Percentiles rank a stretch among this genome's conserved stretches.
These are phyloP conservation scores for Fraxinus americana DNA, from an alignment of 257 asterid species.

Conservation along the genomic window DNA sequence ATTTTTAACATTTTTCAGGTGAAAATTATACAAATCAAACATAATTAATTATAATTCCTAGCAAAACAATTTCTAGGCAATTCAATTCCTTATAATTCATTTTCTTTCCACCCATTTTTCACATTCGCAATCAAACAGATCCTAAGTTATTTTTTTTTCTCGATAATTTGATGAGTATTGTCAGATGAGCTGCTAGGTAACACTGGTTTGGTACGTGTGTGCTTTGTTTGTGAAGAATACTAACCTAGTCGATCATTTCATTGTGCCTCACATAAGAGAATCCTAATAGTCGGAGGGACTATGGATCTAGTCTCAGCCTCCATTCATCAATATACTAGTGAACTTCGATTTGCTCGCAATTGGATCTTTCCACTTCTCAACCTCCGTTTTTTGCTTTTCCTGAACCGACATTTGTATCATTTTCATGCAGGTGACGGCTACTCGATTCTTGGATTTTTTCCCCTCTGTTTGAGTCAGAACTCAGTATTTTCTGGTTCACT, in stretches of 20 bases:
- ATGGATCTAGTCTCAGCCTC: not conserved
- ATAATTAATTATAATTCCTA: no score
- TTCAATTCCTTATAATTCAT: no score
- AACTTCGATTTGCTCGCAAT: not conserved
- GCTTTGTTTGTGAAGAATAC: not conserved
- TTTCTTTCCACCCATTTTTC: no score
- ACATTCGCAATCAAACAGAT: no score
- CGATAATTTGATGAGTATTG: no score
- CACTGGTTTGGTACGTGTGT: not conserved
- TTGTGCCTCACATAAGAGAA: not conserved
- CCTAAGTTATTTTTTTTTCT: no score
- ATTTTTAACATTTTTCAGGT: no score
- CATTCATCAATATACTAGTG: not conserved
- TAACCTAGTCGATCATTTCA: not conserved
- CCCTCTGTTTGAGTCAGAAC: conserved; percentile 88
- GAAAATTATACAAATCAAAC: no score
- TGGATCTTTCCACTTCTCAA: not conserved
- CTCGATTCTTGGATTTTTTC: conserved; percentile 83
- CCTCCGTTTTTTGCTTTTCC: not conserved
- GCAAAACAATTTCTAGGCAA: no score
- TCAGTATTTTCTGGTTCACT: conserved; percentile 85
- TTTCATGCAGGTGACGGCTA: conserved; percentile 64
- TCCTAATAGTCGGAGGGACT: conserved; percentile 1
- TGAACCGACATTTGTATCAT: not conserved
- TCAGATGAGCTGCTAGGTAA: conserved; percentile 20